A percentile compares a stretch with the other conserved stretches of the same genome.
Evolutionary conservation across 2,329 filamentous ascomycete genomes (phyloP).

Genomic region (Cladosporium sp.): DNA sequence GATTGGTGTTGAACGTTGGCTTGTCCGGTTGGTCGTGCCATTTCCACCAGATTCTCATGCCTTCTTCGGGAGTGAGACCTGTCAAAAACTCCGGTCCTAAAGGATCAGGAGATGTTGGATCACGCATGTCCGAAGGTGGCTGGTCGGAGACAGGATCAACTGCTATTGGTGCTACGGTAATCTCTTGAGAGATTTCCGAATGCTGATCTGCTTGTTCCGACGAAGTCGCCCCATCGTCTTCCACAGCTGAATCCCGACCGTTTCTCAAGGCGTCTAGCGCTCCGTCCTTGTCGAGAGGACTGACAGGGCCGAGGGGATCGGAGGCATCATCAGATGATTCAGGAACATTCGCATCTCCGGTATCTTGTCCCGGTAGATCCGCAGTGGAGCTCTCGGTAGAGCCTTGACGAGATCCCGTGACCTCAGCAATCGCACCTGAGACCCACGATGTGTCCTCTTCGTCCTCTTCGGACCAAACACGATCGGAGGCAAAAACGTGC

Average conservation of each 20-base stretch:
- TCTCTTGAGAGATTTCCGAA: not conserved
- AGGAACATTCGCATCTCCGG: not conserved
- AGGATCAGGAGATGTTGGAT: constrained; percentile 1
- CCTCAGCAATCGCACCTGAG: not conserved
- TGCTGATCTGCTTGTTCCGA: not conserved
- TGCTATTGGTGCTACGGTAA: not conserved
- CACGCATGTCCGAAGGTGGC: not conserved
- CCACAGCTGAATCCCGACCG: not conserved
- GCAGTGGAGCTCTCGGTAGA: not conserved
- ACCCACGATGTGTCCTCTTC: not conserved
- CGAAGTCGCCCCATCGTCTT: not conserved
- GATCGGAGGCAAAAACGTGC: not conserved
- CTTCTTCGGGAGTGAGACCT: constrained; percentile 4
- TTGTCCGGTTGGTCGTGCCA: not conserved
- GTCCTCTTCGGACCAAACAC: not conserved
- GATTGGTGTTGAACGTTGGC: constrained; percentile 2
- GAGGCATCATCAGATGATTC: not conserved
- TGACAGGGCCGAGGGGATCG: not conserved
- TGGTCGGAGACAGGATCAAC: not conserved
- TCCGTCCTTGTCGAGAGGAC: not conserved
- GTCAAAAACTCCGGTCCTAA: not conserved
- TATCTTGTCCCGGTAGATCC: not conserved
- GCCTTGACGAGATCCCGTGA: not conserved
- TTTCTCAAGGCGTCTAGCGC: not conserved
- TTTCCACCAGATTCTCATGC: not conserved